Evolutionary conservation across 1,139 yeast species (phyloP), one percentile per base, ranked within the genome.

Genomic region (Yamadazyma trypodendri): DNA sequence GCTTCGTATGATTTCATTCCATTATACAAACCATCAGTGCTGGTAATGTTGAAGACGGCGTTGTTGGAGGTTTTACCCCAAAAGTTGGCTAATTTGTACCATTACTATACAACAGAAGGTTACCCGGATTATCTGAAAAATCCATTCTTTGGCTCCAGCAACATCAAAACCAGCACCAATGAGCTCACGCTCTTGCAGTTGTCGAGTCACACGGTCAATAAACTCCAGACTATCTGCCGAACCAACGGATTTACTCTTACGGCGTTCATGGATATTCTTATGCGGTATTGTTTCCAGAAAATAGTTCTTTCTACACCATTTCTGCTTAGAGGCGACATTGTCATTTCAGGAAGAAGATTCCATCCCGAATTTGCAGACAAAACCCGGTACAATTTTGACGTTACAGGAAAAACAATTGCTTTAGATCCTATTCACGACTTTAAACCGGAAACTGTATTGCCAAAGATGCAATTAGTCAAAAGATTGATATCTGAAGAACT

Each of bases 281-380:
- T 56, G 2, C 35, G 46, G 18, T 46, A 51, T 14, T 41, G 56
- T 12, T 46, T 63, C 23, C 58, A 55, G 34, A 49, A 60, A n/a
- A 44, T 55, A 0, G 40, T 60, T 3, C 44, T 59, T 15, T 49
- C 58, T 1, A 39, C 18, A 6, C 29, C 13, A 15, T 5, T 11
- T 6, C 20, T 27, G 20, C 14, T 50, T 8, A 32, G 36, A 4
- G 22, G 49, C 5, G 24, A 32, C 2, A 46, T 58, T 10, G 58
- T 55, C 2, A 34, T 61, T 15, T 46, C 55, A 24, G 68, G 66
- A 2, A 50, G 70, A 34, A 41, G 64, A 24, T 63, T 49, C 34
- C 43, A 36, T 20, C 55, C 60, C 0, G 47, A 48, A 8, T 24
- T 32, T 2, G 24, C 21, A 9, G 35, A 45, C 2, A 39, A 44